Conservation (phyloP, 176 grass and related monocot species). For the Rhipidocladum racemiflorum region DNA sequence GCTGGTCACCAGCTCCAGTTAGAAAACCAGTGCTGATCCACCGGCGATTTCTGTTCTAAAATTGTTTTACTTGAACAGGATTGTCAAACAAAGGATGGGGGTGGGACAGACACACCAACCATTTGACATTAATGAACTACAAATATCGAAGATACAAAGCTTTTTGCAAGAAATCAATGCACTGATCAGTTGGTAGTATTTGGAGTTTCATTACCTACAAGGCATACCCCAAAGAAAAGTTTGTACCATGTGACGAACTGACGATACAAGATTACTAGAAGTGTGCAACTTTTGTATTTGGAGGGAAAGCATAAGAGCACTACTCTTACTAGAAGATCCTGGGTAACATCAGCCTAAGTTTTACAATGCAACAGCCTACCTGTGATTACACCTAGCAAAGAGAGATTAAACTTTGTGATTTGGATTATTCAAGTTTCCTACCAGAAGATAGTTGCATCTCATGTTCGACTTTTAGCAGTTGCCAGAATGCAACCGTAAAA, state of each 20-base stretch:
- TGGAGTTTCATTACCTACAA: background rate
- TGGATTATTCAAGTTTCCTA: no score
- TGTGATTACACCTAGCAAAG: background rate
- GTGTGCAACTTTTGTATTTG: no score
- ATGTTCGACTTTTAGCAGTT: background rate
- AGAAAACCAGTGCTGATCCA: slow-evolving; percentile 8
- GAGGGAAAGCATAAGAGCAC: no score
- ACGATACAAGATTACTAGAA: slow-evolving; percentile 2
- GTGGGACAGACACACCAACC: background rate
- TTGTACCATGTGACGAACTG: background rate
- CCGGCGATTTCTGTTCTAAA: background rate
- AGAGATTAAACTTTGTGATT: background rate
- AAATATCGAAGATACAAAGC: background rate
- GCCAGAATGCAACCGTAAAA: slow-evolving; percentile 20
- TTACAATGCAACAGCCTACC: background rate
- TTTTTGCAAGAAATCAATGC: background rate
- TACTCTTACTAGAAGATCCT: no score
- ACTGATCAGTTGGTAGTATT: slow-evolving; percentile 2
- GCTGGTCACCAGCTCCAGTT: background rate
- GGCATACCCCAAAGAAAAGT: background rate
- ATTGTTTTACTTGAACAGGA: background rate
- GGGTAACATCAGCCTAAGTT: slow-evolving; percentile 10
- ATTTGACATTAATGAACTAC: background rate
- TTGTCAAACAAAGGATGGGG: background rate
- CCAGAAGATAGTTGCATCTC: no score